phyloP scores from a whole-genome alignment of 2,329 filamentous ascomycete genomes.

The Thelonectria olida region DNA sequence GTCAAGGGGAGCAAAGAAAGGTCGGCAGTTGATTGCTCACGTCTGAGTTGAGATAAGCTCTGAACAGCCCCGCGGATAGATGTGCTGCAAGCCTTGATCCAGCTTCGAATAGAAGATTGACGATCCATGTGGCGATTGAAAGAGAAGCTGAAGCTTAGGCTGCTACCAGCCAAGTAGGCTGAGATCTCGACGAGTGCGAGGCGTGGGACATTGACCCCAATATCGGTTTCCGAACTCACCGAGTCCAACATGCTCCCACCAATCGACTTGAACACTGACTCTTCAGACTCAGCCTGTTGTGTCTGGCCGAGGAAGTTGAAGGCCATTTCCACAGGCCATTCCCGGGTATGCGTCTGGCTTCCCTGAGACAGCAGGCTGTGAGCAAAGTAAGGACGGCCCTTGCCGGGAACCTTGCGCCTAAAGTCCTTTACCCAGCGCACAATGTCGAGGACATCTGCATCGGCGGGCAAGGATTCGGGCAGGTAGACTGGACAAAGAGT shows the following conservation, averaged over 20 bases:
- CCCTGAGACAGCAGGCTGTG: not conserved
- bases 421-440: slow-evolving; percentile 35
- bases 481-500: slow-evolving; percentile 29
- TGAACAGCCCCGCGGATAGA: not conserved
- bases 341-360: not conserved
- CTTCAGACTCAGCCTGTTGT: not conserved
- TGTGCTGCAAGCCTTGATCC: not conserved
- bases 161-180: not conserved
- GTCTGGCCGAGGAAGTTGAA: slow-evolving; percentile 35
- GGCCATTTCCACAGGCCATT: slow-evolving; percentile 24
- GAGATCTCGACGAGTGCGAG: slow-evolving; percentile 31
- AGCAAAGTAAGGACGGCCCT: slow-evolving; percentile 33
- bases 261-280: slow-evolving; percentile 14
- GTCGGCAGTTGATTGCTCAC: not conserved
- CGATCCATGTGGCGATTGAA: slow-evolving; percentile 22
- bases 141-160: slow-evolving; percentile 18
- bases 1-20: slow-evolving; percentile 22
- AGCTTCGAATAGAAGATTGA: not conserved
- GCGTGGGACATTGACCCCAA: slow-evolving; percentile 22
- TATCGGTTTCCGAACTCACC: slow-evolving; percentile 15
- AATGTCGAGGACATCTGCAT: slow-evolving; percentile 25
- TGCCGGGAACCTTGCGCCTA: slow-evolving; percentile 30
- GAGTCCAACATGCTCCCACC: slow-evolving; percentile 9
- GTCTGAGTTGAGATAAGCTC: not conserved
- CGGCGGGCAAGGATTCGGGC: slow-evolving; percentile 19